Evolutionary conservation across 169 alveolate species (phyloP).

Genomic region (Eimeria praecox): DNA sequence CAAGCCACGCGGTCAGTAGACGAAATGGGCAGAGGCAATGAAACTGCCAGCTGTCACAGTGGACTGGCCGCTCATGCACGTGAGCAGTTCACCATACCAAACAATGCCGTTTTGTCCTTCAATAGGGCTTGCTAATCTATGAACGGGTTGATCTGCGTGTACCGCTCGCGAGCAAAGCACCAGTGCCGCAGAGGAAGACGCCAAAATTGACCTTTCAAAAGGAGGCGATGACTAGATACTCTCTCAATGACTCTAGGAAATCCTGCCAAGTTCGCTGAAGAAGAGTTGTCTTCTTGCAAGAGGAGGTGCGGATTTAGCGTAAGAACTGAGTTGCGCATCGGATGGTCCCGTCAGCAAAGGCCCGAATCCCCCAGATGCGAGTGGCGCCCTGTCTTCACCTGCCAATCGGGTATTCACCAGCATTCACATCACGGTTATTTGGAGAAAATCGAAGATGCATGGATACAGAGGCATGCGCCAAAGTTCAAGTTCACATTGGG

Average conservation of each 20-base stretch:
- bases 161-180: neutral
- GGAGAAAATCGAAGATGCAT: neutral
- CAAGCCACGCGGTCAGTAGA: neutral
- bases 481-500: neutral
- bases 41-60: neutral
- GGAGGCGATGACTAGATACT: neutral
- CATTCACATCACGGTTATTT: neutral
- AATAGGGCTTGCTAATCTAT: neutral
- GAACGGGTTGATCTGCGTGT: neutral
- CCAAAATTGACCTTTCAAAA: neutral
- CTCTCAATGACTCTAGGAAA: neutral
- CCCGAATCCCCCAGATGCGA: neutral
- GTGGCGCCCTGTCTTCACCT: neutral
- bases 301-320: neutral
- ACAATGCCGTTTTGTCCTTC: neutral
- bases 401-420: neutral
- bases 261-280: neutral
- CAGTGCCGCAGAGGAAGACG: neutral
- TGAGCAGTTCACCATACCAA: neutral
- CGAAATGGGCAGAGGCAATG: neutral
- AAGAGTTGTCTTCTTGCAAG: neutral
- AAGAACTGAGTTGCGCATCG: neutral
- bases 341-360: constrained; percentile 59
- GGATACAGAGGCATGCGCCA: neutral
- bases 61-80: neutral